Percentiles rank a stretch among this genome's conserved stretches.
phyloP scores from a whole-genome alignment of 2,329 filamentous ascomycete genomes.

The Biscogniauxia marginata region DNA sequence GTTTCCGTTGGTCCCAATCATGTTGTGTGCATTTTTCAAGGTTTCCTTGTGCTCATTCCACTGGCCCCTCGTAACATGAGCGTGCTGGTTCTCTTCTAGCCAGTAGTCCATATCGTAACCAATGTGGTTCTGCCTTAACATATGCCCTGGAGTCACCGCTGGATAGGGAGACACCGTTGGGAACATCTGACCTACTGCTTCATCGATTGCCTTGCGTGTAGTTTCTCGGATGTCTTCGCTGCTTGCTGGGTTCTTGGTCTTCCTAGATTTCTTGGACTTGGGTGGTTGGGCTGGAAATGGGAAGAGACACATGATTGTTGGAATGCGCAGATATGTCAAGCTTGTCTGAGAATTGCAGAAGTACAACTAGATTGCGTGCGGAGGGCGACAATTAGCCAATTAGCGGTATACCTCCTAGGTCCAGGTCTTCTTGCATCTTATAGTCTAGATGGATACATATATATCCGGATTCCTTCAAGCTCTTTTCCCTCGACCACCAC shows the following conservation, averaged over 20 bases:
- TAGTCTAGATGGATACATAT: not conserved
- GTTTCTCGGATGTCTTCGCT: slow-evolving; percentile 1
- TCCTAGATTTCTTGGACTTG: slow-evolving; percentile 7
- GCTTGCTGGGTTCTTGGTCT: slow-evolving; percentile 1
- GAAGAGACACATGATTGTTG: slow-evolving; percentile 18
- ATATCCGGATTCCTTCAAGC: not conserved
- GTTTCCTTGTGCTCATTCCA: slow-evolving; percentile 22
- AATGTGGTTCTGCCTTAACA: not conserved
- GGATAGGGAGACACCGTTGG: not conserved
- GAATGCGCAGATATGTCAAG: not conserved
- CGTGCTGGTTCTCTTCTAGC: slow-evolving; percentile 17
- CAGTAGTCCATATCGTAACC: not conserved
- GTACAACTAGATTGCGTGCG: not conserved
- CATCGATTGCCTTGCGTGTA: not conserved
- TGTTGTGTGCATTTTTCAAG: slow-evolving; percentile 11
- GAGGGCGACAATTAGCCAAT: not conserved
- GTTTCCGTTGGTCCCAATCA: slow-evolving; percentile 15
- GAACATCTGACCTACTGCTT: slow-evolving; percentile 4
- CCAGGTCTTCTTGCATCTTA: not conserved
- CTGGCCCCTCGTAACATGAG: slow-evolving; percentile 16
- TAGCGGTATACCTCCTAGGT: not conserved
- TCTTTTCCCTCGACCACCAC: not conserved
- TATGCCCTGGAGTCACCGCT: not conserved
- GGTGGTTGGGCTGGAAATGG: slow-evolving; percentile 5
- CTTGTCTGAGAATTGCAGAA: slow-evolving; percentile 3